Evolutionary conservation across 108 stramenopile genomes (phyloP), one percentile per base, ranked within the genome.

Genomic region (Aurantiochytrium sp.): DNA sequence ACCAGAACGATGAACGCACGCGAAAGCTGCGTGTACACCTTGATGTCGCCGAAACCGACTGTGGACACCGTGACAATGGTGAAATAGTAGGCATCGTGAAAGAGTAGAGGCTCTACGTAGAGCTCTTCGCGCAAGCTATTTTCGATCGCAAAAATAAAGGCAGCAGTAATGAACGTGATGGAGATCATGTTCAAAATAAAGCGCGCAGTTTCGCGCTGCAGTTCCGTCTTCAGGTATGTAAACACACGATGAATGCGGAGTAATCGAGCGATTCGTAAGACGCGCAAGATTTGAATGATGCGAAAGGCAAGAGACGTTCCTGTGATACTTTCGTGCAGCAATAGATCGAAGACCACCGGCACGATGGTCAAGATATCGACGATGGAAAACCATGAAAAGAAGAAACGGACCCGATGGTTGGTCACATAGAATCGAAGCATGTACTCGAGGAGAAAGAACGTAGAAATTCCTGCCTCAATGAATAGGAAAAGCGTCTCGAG

Each of bases 31-130:
- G 76, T 25, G 4, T 21, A 12, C 4, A 28, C 25, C 18, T 83
- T 83, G 45, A 83, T 53, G 51, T 83, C 76, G 4, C 76, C 76
- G 23, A 53, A 83, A 3, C 76, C 76, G 28, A 83, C 76, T 0
- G 76, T 83, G n/a, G 76, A 83, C 51, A 83, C 51, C 16, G 76
- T 83, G 45, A 83, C 76, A 53, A 83, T 53, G 19, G 76, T 83
- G 23, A 83, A 83, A 45, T 83, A 83, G n/a, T 53, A 47, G 10
- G 76, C 45, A 23, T 83, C 76, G 28, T 53, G 51, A 83, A 83
- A 83, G n/a, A 16, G 16, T 6, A 83, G 51, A 6, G 45, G 19
- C 51, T 83, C 76, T 53, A 35, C 49, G 25, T 53, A 53, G n/a
- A 83, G n/a, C 76, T 53, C 19, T 23, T 83, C 76, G 51, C 76